Conservation (phyloP, 768 basidiomycete species). For the Hypholoma sublateritium region DNA sequence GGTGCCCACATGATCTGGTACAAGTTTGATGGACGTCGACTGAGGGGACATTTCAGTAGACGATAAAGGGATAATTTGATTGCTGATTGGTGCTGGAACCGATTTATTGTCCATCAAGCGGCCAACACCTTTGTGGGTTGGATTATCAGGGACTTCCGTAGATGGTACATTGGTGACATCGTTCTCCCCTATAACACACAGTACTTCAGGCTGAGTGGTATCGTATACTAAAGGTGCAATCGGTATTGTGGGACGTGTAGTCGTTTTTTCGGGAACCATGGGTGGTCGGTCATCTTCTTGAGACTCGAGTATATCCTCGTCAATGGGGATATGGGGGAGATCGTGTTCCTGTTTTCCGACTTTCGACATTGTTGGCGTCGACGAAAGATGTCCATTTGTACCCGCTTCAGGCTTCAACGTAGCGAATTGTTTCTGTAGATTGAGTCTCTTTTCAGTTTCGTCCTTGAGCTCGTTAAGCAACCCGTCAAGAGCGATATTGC, state of each 20-base stretch:
- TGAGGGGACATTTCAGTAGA: too few relatives aligned
- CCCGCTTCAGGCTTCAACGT: conserved; percentile 1
- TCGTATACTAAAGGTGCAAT: neutral
- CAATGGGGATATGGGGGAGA: neutral
- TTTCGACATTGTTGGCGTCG: neutral
- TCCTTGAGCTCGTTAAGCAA: conserved; percentile 58
- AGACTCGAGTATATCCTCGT: neutral
- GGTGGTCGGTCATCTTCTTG: neutral
- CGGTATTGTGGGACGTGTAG: neutral
- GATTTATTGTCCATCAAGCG: too few relatives aligned
- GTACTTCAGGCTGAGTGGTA: neutral
- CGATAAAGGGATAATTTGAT: too few relatives aligned
- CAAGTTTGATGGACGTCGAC: too few relatives aligned
- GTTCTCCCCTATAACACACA: neutral
- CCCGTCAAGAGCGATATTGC: conserved; percentile 47
- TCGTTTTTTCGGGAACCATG: neutral
- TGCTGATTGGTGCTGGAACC: too few relatives aligned
- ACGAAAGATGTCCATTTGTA: neutral
- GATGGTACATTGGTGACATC: neutral
- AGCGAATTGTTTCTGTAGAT: conserved; percentile 35
- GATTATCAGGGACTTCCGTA: too few relatives aligned
- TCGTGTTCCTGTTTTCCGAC: neutral
- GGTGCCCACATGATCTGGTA: neutral
- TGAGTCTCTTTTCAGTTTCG: conserved; percentile 52
- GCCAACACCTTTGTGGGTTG: too few relatives aligned